Conservation (phyloP, 176 grass and related monocot species). For the Avena insularis region DNA sequence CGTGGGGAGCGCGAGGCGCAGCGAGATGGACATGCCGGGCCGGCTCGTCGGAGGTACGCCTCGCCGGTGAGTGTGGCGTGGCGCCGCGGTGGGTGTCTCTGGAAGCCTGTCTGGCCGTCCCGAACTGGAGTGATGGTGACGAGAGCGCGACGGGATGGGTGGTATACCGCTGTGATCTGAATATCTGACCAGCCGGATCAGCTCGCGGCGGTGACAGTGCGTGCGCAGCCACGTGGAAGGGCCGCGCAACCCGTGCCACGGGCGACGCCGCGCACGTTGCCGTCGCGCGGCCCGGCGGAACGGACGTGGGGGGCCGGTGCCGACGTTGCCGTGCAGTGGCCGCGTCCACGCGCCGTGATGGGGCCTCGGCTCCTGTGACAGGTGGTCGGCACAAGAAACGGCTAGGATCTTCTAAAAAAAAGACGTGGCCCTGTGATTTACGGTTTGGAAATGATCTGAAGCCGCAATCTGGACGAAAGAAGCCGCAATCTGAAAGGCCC, state of each 20-base stretch:
- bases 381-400: too few species aligned
- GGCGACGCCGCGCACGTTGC: background rate
- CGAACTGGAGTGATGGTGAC: background rate
- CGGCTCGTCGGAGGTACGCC: background rate
- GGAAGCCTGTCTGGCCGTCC: background rate
- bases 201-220: background rate
- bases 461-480: too few species aligned
- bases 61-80: background rate
- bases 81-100: background rate
- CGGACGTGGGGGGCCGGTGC: background rate
- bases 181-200: background rate
- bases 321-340: background rate
- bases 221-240: background rate
- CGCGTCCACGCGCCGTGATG: background rate
- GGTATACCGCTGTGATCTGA: too few species aligned
- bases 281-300: background rate
- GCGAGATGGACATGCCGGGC: constrained; percentile 46
- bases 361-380: background rate
- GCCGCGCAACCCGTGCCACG: background rate
- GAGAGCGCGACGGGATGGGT: background rate
- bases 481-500: too few species aligned
- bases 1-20: constrained; percentile 47
- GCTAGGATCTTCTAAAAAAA: too few species aligned
- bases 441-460: too few species aligned
- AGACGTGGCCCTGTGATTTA: too few species aligned